A percentile compares a stretch with the other conserved stretches of the same genome.
These are phyloP conservation scores for Wickerhamomyces chambardii DNA, from an alignment of 805 yeast species.

Conservation along the genomic window DNA sequence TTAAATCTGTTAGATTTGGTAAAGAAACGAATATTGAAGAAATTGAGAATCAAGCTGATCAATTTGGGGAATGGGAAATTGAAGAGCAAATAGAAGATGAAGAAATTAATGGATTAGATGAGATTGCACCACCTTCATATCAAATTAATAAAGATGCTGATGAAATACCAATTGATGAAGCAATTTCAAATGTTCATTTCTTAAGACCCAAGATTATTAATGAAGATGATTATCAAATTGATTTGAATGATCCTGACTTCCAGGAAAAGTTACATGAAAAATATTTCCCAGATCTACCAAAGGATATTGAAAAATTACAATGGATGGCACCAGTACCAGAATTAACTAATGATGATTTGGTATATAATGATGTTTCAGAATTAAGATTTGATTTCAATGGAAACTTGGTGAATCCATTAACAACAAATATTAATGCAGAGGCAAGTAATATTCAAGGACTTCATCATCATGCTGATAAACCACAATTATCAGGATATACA, in stretches of 20 bases:
- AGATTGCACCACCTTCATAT: slow-evolving; percentile 37
- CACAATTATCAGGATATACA: slow-evolving; percentile 90
- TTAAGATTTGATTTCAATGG: slow-evolving; percentile 89
- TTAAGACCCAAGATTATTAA: slow-evolving; percentile 36
- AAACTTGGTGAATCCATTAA: slow-evolving; percentile 51
- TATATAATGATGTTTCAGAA: slow-evolving; percentile 45
- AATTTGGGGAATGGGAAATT: too few relatives aligned
- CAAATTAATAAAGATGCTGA: slow-evolving; percentile 37
- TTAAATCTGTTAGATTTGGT: slow-evolving; percentile 1
- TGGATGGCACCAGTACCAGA: slow-evolving; percentile 82
- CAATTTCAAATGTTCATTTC: slow-evolving; percentile 50
- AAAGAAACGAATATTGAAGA: background rate
- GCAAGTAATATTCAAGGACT: slow-evolving; percentile 55
- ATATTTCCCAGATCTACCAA: slow-evolving; percentile 85
- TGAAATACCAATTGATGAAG: slow-evolving; percentile 32
- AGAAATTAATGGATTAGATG: slow-evolving; percentile 39
- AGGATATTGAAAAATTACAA: slow-evolving; percentile 68
- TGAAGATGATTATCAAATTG: slow-evolving; percentile 30
- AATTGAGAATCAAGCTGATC: too few relatives aligned
- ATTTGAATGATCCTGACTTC: slow-evolving; percentile 72
- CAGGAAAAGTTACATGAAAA: slow-evolving; percentile 71
- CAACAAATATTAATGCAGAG: slow-evolving; percentile 28
- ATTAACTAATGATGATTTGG: slow-evolving; percentile 17
- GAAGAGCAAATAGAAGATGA: slow-evolving; percentile 17
- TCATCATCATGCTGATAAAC: slow-evolving; percentile 88